Percentiles rank a stretch among this genome's conserved stretches.
phyloP scores from a whole-genome alignment of 192 early-diverging fungal species.

The Gaertneriomyces sp. region DNA sequence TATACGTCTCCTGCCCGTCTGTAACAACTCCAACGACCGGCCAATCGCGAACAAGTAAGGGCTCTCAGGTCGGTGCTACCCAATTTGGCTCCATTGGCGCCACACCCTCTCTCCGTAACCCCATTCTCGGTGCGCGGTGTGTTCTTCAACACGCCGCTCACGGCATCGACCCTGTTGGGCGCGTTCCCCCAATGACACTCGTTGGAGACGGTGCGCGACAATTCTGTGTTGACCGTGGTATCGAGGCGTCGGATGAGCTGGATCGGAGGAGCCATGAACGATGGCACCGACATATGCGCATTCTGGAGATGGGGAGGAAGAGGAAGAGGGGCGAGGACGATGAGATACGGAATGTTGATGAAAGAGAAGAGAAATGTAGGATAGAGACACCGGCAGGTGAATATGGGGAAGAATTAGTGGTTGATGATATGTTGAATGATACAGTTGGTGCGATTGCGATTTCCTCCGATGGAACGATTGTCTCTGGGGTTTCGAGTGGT shows the following conservation, averaged over 20 bases:
- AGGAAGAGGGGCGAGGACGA: background rate
- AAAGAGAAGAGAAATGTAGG: background rate
- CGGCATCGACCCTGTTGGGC: constrained; percentile 46
- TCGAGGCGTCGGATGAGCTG: background rate
- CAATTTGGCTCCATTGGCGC: constrained; percentile 76
- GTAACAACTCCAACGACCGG: constrained; percentile 60
- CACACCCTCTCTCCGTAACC: constrained; percentile 62
- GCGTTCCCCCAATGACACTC: constrained; percentile 53
- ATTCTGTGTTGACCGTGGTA: constrained; percentile 15
- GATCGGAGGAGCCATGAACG: background rate
- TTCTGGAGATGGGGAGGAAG: constrained; percentile 10
- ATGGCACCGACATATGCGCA: constrained; percentile 11
- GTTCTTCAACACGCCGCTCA: constrained; percentile 46
- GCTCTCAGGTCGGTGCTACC: background rate
- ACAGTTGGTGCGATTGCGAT: constrained; percentile 88
- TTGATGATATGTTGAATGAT: constrained; percentile 42
- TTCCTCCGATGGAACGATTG: constrained; percentile 58
- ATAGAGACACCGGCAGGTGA: background rate
- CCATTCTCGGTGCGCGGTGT: constrained; percentile 46
- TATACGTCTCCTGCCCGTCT: constrained; percentile 7
- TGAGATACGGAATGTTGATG: background rate
- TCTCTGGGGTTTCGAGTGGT: constrained; percentile 78
- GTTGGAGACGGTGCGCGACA: constrained; percentile 53
- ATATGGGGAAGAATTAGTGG: background rate
- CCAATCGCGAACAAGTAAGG: too few species aligned